Percentiles rank a stretch among this genome's conserved stretches.
Evolutionary conservation across 2,329 filamentous ascomycete genomes (phyloP).

Genomic region (Cordyceps farinosa): DNA sequence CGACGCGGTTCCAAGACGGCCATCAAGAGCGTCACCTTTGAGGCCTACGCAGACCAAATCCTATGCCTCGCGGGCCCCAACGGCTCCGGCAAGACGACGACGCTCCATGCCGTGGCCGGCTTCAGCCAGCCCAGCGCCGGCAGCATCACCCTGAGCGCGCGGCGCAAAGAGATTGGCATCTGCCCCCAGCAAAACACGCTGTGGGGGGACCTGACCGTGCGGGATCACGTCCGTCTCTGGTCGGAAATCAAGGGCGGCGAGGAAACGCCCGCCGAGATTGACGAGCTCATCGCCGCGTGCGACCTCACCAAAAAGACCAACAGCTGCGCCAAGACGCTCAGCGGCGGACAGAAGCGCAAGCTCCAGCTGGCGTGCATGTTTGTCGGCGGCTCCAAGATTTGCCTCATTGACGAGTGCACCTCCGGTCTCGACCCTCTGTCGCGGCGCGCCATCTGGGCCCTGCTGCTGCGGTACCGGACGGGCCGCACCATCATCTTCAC

Average conservation of each 20-base stretch:
- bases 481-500: slow-evolving; percentile 63
- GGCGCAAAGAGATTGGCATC: slow-evolving; percentile 43
- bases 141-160: slow-evolving; percentile 53
- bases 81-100: slow-evolving; percentile 68
- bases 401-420: slow-evolving; percentile 66
- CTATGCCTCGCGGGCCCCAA: slow-evolving; percentile 67
- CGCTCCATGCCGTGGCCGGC: slow-evolving; percentile 64
- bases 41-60: slow-evolving; percentile 58
- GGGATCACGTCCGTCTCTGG: slow-evolving; percentile 62
- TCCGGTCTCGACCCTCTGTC: slow-evolving; percentile 65
- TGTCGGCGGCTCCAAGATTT: slow-evolving; percentile 63
- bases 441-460: slow-evolving; percentile 66
- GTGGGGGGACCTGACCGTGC: slow-evolving; percentile 62
- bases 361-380: slow-evolving; percentile 59
- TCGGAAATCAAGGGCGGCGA: slow-evolving; percentile 52
- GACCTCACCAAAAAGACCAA: slow-evolving; percentile 57
- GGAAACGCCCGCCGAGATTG: slow-evolving; percentile 44
- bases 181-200: slow-evolving; percentile 68
- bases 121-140: slow-evolving; percentile 59
- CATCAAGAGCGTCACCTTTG: slow-evolving; percentile 58
- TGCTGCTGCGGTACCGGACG: slow-evolving; percentile 60
- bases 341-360: slow-evolving; percentile 13
- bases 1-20: slow-evolving; percentile 42
- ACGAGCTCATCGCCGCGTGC: slow-evolving; percentile 52
- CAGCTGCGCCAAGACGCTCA: slow-evolving; percentile 51